Evolutionary conservation across 495 filamentous ascomycete species (phyloP).

Genomic region (Gamarada debralockiae): DNA sequence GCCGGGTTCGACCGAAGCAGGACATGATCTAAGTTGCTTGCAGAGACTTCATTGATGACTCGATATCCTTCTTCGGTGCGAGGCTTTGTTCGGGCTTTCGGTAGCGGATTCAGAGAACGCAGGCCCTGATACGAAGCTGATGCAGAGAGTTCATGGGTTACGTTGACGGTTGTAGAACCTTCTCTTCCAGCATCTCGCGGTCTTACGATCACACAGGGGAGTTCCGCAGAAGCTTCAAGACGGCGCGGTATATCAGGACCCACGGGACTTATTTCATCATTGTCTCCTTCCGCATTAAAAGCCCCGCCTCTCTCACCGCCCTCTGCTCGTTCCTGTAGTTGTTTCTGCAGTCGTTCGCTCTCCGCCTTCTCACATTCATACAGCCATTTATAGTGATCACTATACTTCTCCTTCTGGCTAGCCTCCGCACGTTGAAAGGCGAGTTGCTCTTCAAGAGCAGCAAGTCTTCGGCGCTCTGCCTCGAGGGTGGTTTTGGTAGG

Average conservation of each 20-base stretch:
- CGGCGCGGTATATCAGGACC: not conserved
- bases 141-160: too few species aligned
- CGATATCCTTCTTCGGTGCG: too few species aligned
- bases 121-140: too few species aligned
- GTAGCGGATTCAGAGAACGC: too few species aligned
- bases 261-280: not conserved
- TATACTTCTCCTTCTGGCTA: not conserved
- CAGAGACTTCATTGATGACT: too few species aligned
- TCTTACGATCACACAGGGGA: not conserved
- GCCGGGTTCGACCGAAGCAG: too few species aligned
- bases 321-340: not conserved
- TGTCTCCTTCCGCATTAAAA: not conserved
- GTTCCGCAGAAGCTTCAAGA: not conserved
- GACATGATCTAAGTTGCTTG: too few species aligned
- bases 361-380: not conserved
- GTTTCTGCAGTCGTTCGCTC: not conserved
- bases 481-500: too few species aligned
- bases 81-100: too few species aligned
- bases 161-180: too few species aligned
- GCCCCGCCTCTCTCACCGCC: not conserved
- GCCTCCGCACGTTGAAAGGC: not conserved
- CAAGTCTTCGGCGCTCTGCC: too few species aligned
- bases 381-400: not conserved
- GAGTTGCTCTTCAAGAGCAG: too few species aligned
- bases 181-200: not conserved